These are phyloP conservation scores for Orbilia brochopaga DNA, from an alignment of 2,329 filamentous ascomycete genomes.

Conservation along the genomic window DNA sequence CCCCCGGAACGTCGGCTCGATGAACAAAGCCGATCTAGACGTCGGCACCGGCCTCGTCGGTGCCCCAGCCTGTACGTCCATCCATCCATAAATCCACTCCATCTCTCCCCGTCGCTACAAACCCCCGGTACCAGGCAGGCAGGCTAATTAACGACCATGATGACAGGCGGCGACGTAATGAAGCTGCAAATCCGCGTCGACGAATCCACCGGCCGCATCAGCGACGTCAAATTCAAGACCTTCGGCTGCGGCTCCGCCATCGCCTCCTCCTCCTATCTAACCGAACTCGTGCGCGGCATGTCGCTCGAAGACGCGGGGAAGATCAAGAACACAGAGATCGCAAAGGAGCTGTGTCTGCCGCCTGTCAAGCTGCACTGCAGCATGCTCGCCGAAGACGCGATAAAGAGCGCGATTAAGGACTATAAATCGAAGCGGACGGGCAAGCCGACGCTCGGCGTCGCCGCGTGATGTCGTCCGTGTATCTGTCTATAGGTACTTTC, in stretches of 20 bases:
- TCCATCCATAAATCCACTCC: conserved; percentile 1
- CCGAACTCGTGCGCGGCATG: conserved; percentile 94
- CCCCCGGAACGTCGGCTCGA: conserved; percentile 78
- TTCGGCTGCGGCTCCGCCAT: conserved; percentile 95
- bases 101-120: background rate
- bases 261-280: conserved; percentile 91
- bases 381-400: conserved; percentile 89
- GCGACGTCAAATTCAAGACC: conserved; percentile 97
- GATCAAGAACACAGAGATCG: conserved; percentile 97
- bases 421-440: conserved; percentile 81
- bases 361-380: conserved; percentile 93
- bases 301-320: conserved; percentile 89
- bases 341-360: conserved; percentile 88
- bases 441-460: conserved; percentile 52
- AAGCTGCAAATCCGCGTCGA: conserved; percentile 93
- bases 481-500: background rate
- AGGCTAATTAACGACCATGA: conserved; percentile 9
- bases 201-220: conserved; percentile 78
- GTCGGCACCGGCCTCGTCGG: conserved; percentile 91
- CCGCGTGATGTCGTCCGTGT: conserved; percentile 12
- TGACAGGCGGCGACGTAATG: conserved; percentile 77
- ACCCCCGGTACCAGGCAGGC: background rate
- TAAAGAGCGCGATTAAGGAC: conserved; percentile 88
- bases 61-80: conserved; percentile 68
- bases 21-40: conserved; percentile 78